phyloP scores from a whole-genome alignment of 129 eudicot genomes.

The Tanacetum coccineum region DNA sequence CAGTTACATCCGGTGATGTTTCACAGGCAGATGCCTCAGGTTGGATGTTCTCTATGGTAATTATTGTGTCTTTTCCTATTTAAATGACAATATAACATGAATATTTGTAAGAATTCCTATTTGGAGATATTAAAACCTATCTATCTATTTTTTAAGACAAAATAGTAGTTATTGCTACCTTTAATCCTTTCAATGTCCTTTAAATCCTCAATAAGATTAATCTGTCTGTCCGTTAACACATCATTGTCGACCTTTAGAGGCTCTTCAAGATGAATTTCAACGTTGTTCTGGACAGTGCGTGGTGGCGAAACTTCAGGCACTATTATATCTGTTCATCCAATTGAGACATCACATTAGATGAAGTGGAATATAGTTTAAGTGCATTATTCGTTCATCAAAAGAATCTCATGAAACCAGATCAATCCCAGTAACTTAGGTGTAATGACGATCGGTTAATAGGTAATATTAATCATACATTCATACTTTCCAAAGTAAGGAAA shows the following conservation, averaged over 20 bases:
- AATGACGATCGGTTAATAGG: not conserved
- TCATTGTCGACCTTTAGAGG: conserved; percentile 27
- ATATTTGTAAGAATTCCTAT: not conserved
- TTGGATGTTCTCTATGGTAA: conserved; percentile 34
- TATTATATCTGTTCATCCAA: conserved; percentile 21
- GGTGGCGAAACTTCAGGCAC: conserved; percentile 30
- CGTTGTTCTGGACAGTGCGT: conserved; percentile 22
- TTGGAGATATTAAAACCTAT: not conserved
- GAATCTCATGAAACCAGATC: not conserved
- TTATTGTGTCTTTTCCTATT: conserved; percentile 42
- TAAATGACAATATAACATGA: not conserved
- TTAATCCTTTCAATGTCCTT: conserved; percentile 15
- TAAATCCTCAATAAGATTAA: conserved; percentile 17
- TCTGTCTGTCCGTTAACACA: conserved; percentile 28
- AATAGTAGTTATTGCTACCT: conserved; percentile 17
- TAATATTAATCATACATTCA: too few species aligned
- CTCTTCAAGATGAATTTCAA: conserved; percentile 32
- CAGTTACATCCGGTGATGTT: conserved; percentile 14
- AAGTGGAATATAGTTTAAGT: too few species aligned
- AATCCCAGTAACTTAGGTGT: not conserved
- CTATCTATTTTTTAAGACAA: not conserved
- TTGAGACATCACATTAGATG: conserved; percentile 14
- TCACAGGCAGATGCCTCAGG: conserved; percentile 22
- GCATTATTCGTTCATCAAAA: not conserved
- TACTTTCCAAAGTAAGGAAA: not conserved